These are phyloP conservation scores for Aspergillus sp. DNA, from an alignment of 2,329 filamentous ascomycete species.

Conservation along the genomic window DNA sequence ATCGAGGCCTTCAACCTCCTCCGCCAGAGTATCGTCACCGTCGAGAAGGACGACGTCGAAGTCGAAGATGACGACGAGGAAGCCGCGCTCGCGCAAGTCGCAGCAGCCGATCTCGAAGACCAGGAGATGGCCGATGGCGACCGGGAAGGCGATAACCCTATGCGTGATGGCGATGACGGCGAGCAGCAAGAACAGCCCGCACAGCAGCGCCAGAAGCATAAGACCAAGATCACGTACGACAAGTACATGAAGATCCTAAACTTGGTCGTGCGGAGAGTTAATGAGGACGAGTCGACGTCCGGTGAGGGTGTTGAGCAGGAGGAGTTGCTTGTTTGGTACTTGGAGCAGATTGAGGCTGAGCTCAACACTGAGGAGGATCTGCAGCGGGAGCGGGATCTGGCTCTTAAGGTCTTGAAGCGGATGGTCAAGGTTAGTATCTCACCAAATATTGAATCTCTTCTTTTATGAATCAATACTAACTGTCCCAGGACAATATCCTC, in stretches of 20 bases:
- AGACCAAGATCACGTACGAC: constrained; percentile 89
- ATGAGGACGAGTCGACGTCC: constrained; percentile 66
- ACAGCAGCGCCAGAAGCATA: constrained; percentile 42
- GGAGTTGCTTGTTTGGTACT: constrained; percentile 77
- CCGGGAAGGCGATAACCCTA: constrained; percentile 46
- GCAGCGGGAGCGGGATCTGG: constrained; percentile 64
- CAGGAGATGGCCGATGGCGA: constrained; percentile 46
- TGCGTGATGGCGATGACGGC: constrained; percentile 47
- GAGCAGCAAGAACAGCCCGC: constrained; percentile 36
- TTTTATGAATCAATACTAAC: neutral
- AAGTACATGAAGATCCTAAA: constrained; percentile 92
- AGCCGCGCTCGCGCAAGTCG: constrained; percentile 42
- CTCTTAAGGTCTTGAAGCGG: constrained; percentile 80
- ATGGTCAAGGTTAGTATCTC: constrained; percentile 75
- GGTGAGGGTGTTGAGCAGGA: constrained; percentile 83
- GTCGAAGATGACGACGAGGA: constrained; percentile 72
- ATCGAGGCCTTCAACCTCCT: constrained; percentile 87
- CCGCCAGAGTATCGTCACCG: constrained; percentile 90
- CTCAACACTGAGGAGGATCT: constrained; percentile 75
- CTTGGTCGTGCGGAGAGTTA: constrained; percentile 72
- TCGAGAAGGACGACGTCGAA: constrained; percentile 96
- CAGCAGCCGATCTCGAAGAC: constrained; percentile 38
- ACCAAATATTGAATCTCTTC: constrained; percentile 1
- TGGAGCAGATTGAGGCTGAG: constrained; percentile 83
- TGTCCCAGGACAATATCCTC: constrained; percentile 50